Evolutionary conservation across 2,329 filamentous ascomycete genomes (phyloP), one percentile per base, ranked within the genome.

Genomic region (Bertia moriformis): DNA sequence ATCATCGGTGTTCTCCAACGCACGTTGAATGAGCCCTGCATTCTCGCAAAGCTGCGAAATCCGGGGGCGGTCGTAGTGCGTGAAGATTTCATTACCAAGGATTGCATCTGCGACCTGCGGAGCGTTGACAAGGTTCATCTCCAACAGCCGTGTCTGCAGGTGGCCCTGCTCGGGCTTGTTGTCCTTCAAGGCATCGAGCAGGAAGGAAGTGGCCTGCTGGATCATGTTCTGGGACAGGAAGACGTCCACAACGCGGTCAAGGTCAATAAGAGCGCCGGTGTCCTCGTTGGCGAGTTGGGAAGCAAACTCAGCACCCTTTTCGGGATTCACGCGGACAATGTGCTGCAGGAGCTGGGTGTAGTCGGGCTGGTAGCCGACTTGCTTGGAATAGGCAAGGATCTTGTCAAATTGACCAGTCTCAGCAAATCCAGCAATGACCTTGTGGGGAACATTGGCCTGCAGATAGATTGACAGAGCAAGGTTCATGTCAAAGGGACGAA

Each of bases 221-320:
- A 96, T 75, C 87, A 96, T 91, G 52, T 87, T 88, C 60, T 98
- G 91, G 7, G 88, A 88, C 61, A 95, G 83, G 78, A 98, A 98
- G 43, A 98, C 87, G 58, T 98, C 91, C 38, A 95, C 86, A 18
- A 95, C 88, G 37, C 89, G 85, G 55, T 94, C 86, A 41, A 96
- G 76, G 50, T 96, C 91, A 47, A 98, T 80, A 42, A 95, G 66
- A 18, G 88, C 80, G 18, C 86, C 88, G 43, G 79, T 77, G 54
- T 93, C 85, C 49, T 91, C 80, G 58, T 91, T 94, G 33, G 85
- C 89, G 44, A 98, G 72, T 46, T 84, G 76, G n/a, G 83, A 83
- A 17, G 91, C 93, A 51, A 98, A 96, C 54, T 98, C 91, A 1
- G 85, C 77, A 46, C 84, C 89, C 67, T 94, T 94, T 55, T 96